phyloP scores from a whole-genome alignment of 2,329 filamentous ascomycete genomes.

The Colletotrichum plurivorum region DNA sequence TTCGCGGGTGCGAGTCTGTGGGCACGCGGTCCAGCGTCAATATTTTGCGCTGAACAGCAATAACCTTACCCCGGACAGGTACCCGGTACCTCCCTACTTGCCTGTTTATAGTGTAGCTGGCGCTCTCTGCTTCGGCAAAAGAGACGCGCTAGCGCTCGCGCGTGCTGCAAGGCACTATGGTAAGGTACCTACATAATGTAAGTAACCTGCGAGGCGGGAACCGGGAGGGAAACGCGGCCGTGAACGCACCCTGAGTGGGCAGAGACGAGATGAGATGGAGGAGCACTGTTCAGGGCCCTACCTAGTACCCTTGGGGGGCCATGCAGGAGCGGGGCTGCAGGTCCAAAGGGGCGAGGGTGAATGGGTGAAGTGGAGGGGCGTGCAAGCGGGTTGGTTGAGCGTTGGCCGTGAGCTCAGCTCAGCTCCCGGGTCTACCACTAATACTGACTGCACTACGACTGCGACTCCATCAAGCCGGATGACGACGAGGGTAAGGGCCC shows the following conservation, averaged over 20 bases:
- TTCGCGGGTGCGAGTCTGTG: neutral
- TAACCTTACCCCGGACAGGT: too few relatives aligned
- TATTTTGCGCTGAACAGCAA: too few relatives aligned
- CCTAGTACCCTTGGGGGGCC: slow-evolving; percentile 11
- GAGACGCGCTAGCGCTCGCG: slow-evolving; percentile 29
- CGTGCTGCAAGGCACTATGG: too few relatives aligned
- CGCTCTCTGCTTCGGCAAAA: slow-evolving; percentile 18
- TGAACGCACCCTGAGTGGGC: neutral
- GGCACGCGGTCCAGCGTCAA: too few relatives aligned
- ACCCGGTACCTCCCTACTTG: too few relatives aligned
- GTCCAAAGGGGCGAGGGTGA: slow-evolving; percentile 16
- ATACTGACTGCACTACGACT: slow-evolving; percentile 9
- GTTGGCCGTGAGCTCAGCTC: slow-evolving; percentile 22
- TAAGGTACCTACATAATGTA: neutral
- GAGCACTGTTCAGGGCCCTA: slow-evolving; percentile 5
- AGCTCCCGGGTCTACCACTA: slow-evolving; percentile 1
- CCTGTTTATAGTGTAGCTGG: too few relatives aligned
- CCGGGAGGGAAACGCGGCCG: slow-evolving; percentile 9
- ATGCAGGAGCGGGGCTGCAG: slow-evolving; percentile 39
- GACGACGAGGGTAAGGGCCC: slow-evolving; percentile 14
- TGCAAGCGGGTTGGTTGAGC: slow-evolving; percentile 26
- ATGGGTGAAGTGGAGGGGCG: neutral
- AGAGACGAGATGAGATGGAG: slow-evolving; percentile 37
- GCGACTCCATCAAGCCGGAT: slow-evolving; percentile 24
- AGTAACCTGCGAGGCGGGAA: slow-evolving; percentile 38